phyloP scores from a whole-genome alignment of 2,329 filamentous ascomycete genomes.

The Sclerotinia glacialis region DNA sequence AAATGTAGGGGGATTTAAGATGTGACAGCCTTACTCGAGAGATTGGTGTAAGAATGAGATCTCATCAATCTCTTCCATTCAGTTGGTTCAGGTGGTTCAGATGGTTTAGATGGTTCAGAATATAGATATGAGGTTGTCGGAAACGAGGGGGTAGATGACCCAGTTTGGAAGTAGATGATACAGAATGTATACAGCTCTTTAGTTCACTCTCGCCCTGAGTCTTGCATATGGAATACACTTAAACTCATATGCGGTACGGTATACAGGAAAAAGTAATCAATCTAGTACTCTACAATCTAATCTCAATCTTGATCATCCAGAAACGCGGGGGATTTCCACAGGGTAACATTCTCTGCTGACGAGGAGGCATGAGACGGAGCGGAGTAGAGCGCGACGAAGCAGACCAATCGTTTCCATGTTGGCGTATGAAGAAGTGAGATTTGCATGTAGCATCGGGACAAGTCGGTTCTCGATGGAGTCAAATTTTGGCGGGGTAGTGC shows the following conservation, averaged over 20 bases:
- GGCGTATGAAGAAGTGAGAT: neutral
- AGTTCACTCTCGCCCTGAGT: neutral
- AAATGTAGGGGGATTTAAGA: neutral
- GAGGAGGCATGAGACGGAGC: neutral
- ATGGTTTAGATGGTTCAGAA: neutral
- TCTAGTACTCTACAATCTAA: neutral
- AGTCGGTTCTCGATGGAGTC: neutral
- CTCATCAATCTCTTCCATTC: neutral
- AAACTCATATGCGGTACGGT: neutral
- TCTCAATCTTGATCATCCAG: neutral
- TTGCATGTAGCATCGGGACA: conserved; percentile 9
- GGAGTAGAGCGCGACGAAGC: neutral
- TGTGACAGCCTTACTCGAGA: neutral
- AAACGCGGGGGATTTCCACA: neutral
- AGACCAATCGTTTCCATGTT: neutral
- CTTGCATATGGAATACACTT: neutral
- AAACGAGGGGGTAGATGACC: neutral
- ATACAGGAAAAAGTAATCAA: conserved; percentile 9
- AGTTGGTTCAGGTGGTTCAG: too few relatives aligned
- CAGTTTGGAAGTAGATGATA: neutral
- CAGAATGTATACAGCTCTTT: neutral
- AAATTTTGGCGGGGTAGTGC: conserved; percentile 1
- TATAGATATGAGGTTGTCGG: neutral
- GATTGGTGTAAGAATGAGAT: conserved; percentile 1
- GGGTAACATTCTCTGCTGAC: neutral